These are phyloP conservation scores for Aspergillus affinis DNA, from an alignment of 495 filamentous ascomycete species.

Conservation along the genomic window DNA sequence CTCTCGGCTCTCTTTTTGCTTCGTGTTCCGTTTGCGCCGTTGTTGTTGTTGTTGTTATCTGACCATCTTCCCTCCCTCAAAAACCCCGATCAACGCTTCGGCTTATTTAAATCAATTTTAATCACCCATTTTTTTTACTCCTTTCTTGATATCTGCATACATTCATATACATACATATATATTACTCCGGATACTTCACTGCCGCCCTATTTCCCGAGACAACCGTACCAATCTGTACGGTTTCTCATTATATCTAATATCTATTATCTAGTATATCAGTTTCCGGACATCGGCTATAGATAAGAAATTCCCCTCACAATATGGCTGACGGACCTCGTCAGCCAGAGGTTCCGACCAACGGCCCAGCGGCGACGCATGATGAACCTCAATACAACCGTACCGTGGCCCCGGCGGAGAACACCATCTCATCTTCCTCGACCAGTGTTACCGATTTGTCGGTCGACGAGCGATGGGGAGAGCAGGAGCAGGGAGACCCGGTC, in stretches of 20 bases:
- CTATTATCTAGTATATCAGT: slow-evolving; percentile 4
- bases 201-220: background rate
- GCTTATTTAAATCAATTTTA: background rate
- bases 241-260: slow-evolving; percentile 4
- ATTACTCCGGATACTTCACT: background rate
- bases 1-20: slow-evolving; percentile 5
- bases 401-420: slow-evolving; percentile 15
- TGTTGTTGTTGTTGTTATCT: slow-evolving; percentile 17
- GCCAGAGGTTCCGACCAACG: slow-evolving; percentile 7
- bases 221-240: background rate
- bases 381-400: slow-evolving; percentile 9
- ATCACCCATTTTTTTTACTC: slow-evolving; percentile 1
- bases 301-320: background rate
- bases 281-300: background rate
- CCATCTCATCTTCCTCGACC: slow-evolving; percentile 17
- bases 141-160: slow-evolving; percentile 2
- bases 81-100: background rate
- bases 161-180: slow-evolving; percentile 8
- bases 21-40: slow-evolving; percentile 1
- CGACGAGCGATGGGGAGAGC: slow-evolving; percentile 76
- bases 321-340: slow-evolving; percentile 15
- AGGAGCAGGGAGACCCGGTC: slow-evolving; percentile 62
- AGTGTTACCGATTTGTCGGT: slow-evolving; percentile 22
- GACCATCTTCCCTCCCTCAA: slow-evolving; percentile 7
- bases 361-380: background rate